phyloP scores from a whole-genome alignment of 805 yeast species.

The Kluyveromyces starmeri region DNA sequence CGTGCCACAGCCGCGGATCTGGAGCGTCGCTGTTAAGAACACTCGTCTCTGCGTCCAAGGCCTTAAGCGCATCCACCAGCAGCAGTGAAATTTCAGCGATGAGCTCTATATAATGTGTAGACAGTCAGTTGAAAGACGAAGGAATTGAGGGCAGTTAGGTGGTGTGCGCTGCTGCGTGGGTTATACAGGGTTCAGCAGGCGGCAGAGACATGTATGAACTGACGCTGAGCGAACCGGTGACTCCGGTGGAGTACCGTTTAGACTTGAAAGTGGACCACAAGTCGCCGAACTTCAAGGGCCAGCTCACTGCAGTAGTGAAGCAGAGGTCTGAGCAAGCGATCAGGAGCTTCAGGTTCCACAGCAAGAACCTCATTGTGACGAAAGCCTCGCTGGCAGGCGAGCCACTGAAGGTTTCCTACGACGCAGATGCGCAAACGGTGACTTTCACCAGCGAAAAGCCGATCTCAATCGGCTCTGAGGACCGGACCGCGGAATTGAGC shows the following conservation, averaged over 20 bases:
- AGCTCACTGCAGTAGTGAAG: constrained; percentile 9
- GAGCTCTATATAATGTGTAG: too few species aligned
- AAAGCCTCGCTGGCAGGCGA: constrained; percentile 34
- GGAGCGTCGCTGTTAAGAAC: too few species aligned
- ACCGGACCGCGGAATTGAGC: constrained; percentile 9
- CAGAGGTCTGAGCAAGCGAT: constrained; percentile 5
- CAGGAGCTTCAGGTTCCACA: constrained; percentile 14
- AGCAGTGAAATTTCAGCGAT: too few species aligned
- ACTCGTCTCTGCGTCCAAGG: too few species aligned
- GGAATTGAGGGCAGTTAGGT: too few species aligned
- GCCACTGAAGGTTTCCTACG: constrained; percentile 19
- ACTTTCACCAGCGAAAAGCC: constrained; percentile 6
- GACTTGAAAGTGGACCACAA: constrained; percentile 33
- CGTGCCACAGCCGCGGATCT: too few species aligned
- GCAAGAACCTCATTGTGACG: constrained; percentile 28
- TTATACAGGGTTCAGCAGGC: too few species aligned
- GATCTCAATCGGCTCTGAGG: constrained; percentile 8
- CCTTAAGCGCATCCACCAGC: too few species aligned
- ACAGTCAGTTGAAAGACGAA: too few species aligned
- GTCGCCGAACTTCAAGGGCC: constrained; percentile 42
- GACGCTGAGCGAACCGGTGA: constrained; percentile 18
- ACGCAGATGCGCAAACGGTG: constrained; percentile 12
- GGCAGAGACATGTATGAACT: too few species aligned
- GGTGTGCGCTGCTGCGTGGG: too few species aligned
- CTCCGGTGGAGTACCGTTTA: constrained; percentile 32